Base-by-base conservation (phyloP, 306 rosid species). In the Nissolia schottii region DNA sequence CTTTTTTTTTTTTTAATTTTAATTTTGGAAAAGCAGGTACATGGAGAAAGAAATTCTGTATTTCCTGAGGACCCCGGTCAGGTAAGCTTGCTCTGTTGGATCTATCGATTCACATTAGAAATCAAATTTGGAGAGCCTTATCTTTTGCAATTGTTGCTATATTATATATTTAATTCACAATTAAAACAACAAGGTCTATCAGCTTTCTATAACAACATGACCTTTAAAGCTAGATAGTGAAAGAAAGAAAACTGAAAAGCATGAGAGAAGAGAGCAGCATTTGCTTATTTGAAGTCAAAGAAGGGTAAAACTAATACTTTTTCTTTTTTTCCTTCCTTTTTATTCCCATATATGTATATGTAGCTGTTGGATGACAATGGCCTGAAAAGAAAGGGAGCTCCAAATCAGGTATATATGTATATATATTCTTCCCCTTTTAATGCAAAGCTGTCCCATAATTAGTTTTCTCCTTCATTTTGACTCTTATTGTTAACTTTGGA, bases 51-150 rank as follows among this genome's bases (percentile, higher is more conserved):
- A n/a, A 83, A 65, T 70, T 51, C 73, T 65, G 84, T 79, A 66
- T 83, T 83, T 61, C 84, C 86, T 70, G 84, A 83, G 76, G 84
- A 79, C 84, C 86, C 83, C 38, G 84, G 79, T 51, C 86, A 83
- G 86, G 83, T 83, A 76, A 35, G 7, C 43, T 28, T 20, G 31
- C 80, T 75, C 60, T 75, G 71, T 70, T 64, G 81, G 83, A 79
- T 79, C 81, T 38, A 75, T 59, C 74, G 74, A 63, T 60, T 64
- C 41, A 56, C 49, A 64, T 75, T 59, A 34, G 5, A 6, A 55
- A 81, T 72, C 48, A 77, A 77, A 69, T 62, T 76, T 57, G 32
- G 61, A 55, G 64, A 74, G 64, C 0, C 58, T 43, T n/a, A n/a
- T n/a, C n/a, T 41, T 65, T 65, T 41, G 24, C 74, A 78, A 64